phyloP scores from a whole-genome alignment of 2,329 filamentous ascomycete genomes.

The Talaromyces verruculosus region DNA sequence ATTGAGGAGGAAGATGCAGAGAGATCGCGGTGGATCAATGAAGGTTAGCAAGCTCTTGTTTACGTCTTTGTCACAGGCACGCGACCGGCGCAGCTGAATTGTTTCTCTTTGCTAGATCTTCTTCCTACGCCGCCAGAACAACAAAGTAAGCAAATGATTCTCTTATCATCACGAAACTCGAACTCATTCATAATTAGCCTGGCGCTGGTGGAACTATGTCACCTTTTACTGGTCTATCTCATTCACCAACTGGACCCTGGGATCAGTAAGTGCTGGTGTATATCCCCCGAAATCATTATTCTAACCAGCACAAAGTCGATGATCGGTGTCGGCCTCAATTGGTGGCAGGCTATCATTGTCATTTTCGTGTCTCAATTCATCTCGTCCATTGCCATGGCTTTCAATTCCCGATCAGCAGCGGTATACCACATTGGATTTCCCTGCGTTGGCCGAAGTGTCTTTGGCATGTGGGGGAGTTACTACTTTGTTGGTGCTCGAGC shows the following conservation, averaged over 20 bases:
- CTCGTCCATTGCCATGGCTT: slow-evolving; percentile 45
- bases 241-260: slow-evolving; percentile 47
- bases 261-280: slow-evolving; percentile 21
- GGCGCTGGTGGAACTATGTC: slow-evolving; percentile 44
- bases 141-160: slow-evolving; percentile 28
- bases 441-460: slow-evolving; percentile 39
- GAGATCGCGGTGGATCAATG: slow-evolving; percentile 15
- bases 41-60: slow-evolving; percentile 12
- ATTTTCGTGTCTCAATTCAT: slow-evolving; percentile 48
- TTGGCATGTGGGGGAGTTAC: slow-evolving; percentile 47
- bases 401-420: slow-evolving; percentile 46
- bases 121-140: slow-evolving; percentile 41
- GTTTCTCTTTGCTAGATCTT: slow-evolving; percentile 11
- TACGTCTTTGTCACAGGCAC: neutral
- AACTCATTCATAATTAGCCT: slow-evolving; percentile 22
- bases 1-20: slow-evolving; percentile 15
- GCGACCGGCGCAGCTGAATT: slow-evolving; percentile 10
- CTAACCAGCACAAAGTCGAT: slow-evolving; percentile 28
- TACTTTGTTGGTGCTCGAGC: slow-evolving; percentile 46
- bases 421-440: slow-evolving; percentile 49
- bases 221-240: slow-evolving; percentile 43
- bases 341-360: slow-evolving; percentile 48
- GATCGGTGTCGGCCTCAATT: slow-evolving; percentile 47
- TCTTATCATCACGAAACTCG: neutral
- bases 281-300: neutral